Evolutionary conservation across 208 protist genomes (phyloP).

Genomic region (Trypanosoma avium): DNA sequence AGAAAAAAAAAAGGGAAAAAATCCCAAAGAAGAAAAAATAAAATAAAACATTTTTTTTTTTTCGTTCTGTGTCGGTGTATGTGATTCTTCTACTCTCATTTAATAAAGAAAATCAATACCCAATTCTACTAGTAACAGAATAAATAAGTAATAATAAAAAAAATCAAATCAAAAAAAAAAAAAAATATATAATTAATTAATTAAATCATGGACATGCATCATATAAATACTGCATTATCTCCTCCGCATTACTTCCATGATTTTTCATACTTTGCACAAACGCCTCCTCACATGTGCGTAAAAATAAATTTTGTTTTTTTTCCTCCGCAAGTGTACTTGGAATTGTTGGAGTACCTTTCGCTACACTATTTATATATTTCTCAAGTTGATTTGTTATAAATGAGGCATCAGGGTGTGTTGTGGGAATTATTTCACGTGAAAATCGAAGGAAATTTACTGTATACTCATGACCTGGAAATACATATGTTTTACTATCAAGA

Average conservation of each 20-base stretch:
- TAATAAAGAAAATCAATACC: too few relatives aligned
- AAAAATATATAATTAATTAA: neutral
- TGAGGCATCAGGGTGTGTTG: conserved; percentile 22
- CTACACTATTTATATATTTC: conserved; percentile 48
- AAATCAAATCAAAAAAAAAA: too few relatives aligned
- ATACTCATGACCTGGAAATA: conserved; percentile 92
- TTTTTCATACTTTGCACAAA: conserved; percentile 57
- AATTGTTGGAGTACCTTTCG: conserved; percentile 51
- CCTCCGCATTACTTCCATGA: conserved; percentile 32
- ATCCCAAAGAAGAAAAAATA: conserved; percentile 1
- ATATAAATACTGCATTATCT: conserved; percentile 79
- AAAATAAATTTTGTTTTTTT: conserved; percentile 84
- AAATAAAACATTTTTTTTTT: conserved; percentile 5
- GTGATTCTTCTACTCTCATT: too few relatives aligned
- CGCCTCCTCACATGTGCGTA: conserved; percentile 63
- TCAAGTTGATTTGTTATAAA: conserved; percentile 54
- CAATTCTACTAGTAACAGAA: too few relatives aligned
- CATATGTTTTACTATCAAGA: conserved; percentile 54
- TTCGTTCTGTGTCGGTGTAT: neutral
- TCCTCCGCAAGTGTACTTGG: conserved; percentile 84
- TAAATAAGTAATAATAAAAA: too few relatives aligned
- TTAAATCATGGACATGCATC: conserved; percentile 66
- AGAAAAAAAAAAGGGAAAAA: neutral
- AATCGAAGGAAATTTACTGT: conserved; percentile 82
- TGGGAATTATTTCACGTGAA: conserved; percentile 28